A percentile compares a stretch with the other conserved stretches of the same genome.
Evolutionary conservation across 257 asterid genomes (phyloP).

Genomic region (Plectranthus barbatus): DNA sequence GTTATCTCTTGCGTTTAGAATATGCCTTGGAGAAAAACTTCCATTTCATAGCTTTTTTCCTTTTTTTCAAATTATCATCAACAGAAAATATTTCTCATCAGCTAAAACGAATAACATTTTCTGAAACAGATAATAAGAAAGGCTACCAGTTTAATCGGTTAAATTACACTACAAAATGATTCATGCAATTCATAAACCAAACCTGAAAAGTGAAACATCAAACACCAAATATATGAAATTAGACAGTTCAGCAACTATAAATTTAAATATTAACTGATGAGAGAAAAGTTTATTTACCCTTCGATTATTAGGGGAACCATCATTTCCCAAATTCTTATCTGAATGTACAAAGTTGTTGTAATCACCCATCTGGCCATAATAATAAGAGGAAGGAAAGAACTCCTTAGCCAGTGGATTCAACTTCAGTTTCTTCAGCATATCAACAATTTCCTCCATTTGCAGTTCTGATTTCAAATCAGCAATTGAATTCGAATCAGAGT

Average conservation of each 20-base stretch:
- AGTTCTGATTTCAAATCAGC: slow-evolving; percentile 50
- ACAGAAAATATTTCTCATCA: neutral
- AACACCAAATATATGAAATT: too few relatives aligned
- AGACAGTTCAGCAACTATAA: too few relatives aligned
- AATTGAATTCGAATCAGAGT: slow-evolving; percentile 35
- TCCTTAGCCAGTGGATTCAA: slow-evolving; percentile 90
- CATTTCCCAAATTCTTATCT: slow-evolving; percentile 39
- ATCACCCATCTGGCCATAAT: slow-evolving; percentile 41
- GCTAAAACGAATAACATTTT: neutral
- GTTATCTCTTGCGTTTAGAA: neutral
- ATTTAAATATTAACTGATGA: neutral
- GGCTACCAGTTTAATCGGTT: neutral
- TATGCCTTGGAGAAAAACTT: neutral
- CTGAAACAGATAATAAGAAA: neutral
- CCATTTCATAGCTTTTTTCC: neutral
- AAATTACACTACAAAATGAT: neutral
- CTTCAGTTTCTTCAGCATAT: slow-evolving; percentile 62
- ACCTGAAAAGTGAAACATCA: neutral
- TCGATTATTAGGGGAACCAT: slow-evolving; percentile 44
- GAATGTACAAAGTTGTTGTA: slow-evolving; percentile 39
- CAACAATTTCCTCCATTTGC: slow-evolving; percentile 58
- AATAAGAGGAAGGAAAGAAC: slow-evolving; percentile 64
- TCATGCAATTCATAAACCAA: slow-evolving; percentile 3
- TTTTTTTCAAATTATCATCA: neutral
- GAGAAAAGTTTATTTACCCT: slow-evolving; percentile 47